Base-by-base conservation (phyloP, 257 asterid species). In the Misopates orontium region DNA sequence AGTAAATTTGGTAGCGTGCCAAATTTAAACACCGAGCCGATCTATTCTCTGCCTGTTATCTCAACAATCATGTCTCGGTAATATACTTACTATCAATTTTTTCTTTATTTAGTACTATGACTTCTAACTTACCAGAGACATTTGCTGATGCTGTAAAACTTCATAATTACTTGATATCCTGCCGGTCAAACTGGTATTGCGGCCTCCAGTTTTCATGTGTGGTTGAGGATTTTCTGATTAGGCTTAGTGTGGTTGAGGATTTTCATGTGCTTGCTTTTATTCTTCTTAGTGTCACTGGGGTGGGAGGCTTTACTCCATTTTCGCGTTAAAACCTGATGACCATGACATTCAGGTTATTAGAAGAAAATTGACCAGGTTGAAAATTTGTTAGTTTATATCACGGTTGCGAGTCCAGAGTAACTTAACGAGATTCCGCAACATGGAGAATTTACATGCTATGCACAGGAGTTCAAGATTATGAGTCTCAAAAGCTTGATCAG, bases 31-130 rank as follows among this genome's bases (percentile, higher is more conserved):
- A 57, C 79, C 56, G 91, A 81, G 72, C 82, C 87, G 24, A 79
- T 76, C 77, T 71, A 67, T 68, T 74, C 75, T 67, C 77, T 31
- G 10, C 28, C 85, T 25, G 77, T 74, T 69, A 82, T 88, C 59
- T 81, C 90, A 49, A 79, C 81, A 50, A 77, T 88, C 51, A 78
- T 83, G 88, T 80, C 85, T 16, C 88, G 96, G 97, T 87, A 82
- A 54, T 50, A 71, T 20, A 63, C 67, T 19, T 51, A 40, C 40
- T 19, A 16, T 66, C 54, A 49, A 19, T 24, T 62, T 42, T 21
- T 58, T 47, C 31, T 48, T 28, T 69, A 14, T 40, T 48, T 58
- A 60, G 63, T 52, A 53, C 68, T 36, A 57, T 55, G 18, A 14
- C 21, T 70, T 63, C 59, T 51, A 40, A 69, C 51, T 68, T 75